Base-by-base conservation (phyloP, 169 alveolate genomes). In the Cryptosporidium ubiquitum region DNA sequence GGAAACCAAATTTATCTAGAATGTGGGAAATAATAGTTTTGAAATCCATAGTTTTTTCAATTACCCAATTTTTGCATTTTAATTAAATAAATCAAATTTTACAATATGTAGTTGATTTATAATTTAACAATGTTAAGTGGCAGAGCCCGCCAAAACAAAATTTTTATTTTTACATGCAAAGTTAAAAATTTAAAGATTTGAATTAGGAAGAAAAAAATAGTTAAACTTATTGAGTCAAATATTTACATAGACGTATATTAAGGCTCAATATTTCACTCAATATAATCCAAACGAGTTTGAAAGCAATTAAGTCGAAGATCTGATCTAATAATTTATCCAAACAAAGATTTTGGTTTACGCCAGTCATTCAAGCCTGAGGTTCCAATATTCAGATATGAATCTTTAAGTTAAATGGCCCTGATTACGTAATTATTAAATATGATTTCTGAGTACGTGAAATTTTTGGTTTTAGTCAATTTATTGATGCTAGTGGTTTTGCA, bases 241-340 rank as follows among this genome's bases (percentile, higher is more conserved):
- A 55, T 16, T 20, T 23, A 10, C 5, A 26, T 55, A 23, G 12
- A n/a, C 0, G 1, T 35, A 4, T 2, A 26, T 31, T 55, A 16
- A 12, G 37, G 20, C 1, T 55, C 16, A 26, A 0, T 26, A 26
- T 0, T 2, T 0, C n/a, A 20, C 12, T 55, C n/a, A 55, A 55
- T 55, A 55, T 1, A 55, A 10, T 55, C 5, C 18, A 6, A 10
- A n/a, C n/a, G 16, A 9, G 6, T 2, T 55, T 10, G 31, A 14
- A 64, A 26, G 10, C n/a, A 33, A 29, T 26, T 10, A 20, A 33
- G 31, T 33, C 26, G 26, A 20, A 29, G 71, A 29, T 18, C 18
- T 64, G 71, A 64, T 64, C 71, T 64, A 64, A 64, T 16, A 64
- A 64, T 64, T 64, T 64, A 64, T 37, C 33, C 20, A 64, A 18